phyloP scores from a whole-genome alignment of 225 moss, liverwort and hornwort species.

The Pseudoscleropodium purum region DNA sequence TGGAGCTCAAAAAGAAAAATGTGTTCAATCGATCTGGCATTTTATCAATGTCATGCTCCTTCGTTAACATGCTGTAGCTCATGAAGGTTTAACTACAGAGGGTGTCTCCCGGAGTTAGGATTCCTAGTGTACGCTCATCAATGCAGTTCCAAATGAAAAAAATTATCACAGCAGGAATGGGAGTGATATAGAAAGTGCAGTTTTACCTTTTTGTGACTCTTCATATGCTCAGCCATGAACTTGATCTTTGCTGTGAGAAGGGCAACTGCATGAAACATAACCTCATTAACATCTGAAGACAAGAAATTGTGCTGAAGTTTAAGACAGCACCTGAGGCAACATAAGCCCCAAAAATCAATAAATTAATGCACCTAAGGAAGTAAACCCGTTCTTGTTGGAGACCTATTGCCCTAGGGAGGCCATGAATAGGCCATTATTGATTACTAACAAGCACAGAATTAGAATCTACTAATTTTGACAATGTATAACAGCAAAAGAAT shows the following conservation, averaged over 20 bases:
- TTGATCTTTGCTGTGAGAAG: slow-evolving; percentile 87
- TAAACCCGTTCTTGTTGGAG: not conserved
- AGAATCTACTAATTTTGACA: not conserved
- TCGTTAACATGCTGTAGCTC: not conserved
- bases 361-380: not conserved
- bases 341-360: not conserved
- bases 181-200: not conserved
- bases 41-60: not conserved
- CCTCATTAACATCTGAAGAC: not conserved
- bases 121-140: not conserved
- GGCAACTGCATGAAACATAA: slow-evolving; percentile 57
- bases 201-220: slow-evolving; percentile 73
- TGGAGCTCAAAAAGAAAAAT: not conserved
- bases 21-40: not conserved
- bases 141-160: not conserved
- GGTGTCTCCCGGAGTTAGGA: not conserved
- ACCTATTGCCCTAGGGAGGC: not conserved
- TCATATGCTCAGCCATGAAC: slow-evolving; percentile 91
- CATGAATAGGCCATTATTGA: not conserved
- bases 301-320: not conserved
- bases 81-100: not conserved
- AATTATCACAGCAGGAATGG: not conserved
- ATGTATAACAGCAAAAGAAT: not conserved
- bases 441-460: not conserved
- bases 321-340: not conserved